Percentiles rank a stretch among this genome's conserved stretches.
phyloP scores from a whole-genome alignment of 140 eudicot species.

The Anethum foeniculum region DNA sequence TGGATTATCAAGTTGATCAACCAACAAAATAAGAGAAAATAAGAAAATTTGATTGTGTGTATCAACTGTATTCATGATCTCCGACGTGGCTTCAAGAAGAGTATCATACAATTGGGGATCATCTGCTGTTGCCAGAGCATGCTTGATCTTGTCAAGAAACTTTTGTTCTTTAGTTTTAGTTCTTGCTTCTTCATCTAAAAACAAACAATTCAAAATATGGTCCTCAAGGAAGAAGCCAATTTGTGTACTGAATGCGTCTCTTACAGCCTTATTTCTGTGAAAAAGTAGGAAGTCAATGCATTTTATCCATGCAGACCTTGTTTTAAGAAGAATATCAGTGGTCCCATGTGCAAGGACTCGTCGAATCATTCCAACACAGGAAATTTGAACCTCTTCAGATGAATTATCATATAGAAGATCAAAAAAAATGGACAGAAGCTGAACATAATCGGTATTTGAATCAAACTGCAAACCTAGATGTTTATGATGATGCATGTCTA shows the following conservation, averaged over 20 bases:
- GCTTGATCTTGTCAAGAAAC: constrained; percentile 64
- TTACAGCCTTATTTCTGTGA: constrained; percentile 53
- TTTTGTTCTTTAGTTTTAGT: constrained; percentile 40
- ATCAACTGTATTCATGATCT: constrained; percentile 68
- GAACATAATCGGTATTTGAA: constrained; percentile 34
- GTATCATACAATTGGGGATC: constrained; percentile 79
- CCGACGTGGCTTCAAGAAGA: constrained; percentile 70
- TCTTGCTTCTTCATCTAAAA: constrained; percentile 33
- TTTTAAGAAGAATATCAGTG: constrained; percentile 33
- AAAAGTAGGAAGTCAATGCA: constrained; percentile 62
- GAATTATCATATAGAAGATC: constrained; percentile 63
- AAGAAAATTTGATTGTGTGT: constrained; percentile 58
- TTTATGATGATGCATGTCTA: constrained; percentile 21
- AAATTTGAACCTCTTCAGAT: constrained; percentile 79
- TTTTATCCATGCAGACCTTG: constrained; percentile 62
- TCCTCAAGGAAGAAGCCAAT: constrained; percentile 65
- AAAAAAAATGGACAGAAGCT: constrained; percentile 55
- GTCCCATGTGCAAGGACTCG: constrained; percentile 64
- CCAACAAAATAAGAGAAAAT: constrained; percentile 59
- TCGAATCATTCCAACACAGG: constrained; percentile 46
- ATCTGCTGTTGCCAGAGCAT: constrained; percentile 53
- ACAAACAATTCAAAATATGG: constrained; percentile 46
- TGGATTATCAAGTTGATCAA: constrained; percentile 81
- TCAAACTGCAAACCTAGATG: constrained; percentile 2
- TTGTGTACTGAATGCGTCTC: constrained; percentile 71